Conservation (phyloP, 139 green algal genomes). For the Chlorella sp. region DNA sequence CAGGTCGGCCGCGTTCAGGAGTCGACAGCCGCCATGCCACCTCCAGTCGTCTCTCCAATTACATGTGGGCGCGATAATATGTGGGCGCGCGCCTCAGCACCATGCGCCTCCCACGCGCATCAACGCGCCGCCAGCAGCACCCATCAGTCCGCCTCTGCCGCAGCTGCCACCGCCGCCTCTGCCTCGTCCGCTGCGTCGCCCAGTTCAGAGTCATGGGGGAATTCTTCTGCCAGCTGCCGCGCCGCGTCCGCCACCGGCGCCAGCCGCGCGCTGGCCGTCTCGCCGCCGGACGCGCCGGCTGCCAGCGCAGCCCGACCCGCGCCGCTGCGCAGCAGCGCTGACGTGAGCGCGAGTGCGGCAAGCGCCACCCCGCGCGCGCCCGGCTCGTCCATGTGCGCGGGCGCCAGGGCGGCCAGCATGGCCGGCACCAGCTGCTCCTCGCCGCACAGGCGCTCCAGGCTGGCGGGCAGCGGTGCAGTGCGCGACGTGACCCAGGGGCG, state of each 20-base stretch:
- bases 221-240: neutral
- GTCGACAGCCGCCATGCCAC: too few species aligned
- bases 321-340: slow-evolving; percentile 5
- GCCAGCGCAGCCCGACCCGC: neutral
- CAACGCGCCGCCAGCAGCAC: too few species aligned
- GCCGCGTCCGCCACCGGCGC: neutral
- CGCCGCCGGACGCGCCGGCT: neutral
- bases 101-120: too few species aligned
- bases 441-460: slow-evolving; percentile 16
- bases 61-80: too few species aligned
- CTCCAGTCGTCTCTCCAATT: too few species aligned
- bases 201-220: too few species aligned
- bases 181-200: too few species aligned
- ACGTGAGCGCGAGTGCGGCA: neutral
- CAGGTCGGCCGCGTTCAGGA: too few species aligned
- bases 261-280: neutral
- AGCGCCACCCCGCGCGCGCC: too few species aligned
- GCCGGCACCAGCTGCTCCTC: slow-evolving; percentile 13
- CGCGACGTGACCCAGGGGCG: slow-evolving; percentile 26
- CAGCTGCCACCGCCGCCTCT: too few species aligned
- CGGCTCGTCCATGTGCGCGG: neutral
- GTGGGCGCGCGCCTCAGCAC: too few species aligned
- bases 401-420: neutral
- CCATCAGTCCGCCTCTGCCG: too few species aligned
- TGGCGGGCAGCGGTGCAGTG: slow-evolving; percentile 10